These are phyloP conservation scores for Claviceps africana DNA, from an alignment of 2,329 filamentous ascomycete species.

Conservation along the genomic window DNA sequence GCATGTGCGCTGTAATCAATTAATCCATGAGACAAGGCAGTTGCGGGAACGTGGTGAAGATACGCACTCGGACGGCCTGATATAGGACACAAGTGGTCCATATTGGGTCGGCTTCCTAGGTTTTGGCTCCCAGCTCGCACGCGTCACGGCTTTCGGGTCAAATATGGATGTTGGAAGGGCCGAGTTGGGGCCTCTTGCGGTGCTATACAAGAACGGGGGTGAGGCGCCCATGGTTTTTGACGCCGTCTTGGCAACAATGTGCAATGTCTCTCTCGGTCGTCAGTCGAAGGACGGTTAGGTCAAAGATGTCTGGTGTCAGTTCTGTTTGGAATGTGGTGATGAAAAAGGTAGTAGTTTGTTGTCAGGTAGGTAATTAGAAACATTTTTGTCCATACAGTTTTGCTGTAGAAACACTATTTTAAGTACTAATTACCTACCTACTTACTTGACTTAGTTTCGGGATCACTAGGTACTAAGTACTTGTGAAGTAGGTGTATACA, in stretches of 20 bases:
- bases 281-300: not conserved
- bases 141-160: slow-evolving; percentile 63
- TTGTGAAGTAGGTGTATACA: too few relatives aligned
- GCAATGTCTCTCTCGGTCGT: not conserved
- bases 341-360: not conserved
- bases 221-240: slow-evolving; percentile 14
- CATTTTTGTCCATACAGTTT: too few relatives aligned
- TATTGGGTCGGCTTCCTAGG: slow-evolving; percentile 49
- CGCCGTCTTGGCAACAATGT: not conserved
- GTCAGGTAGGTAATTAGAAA: too few relatives aligned
- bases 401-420: too few relatives aligned
- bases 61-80: slow-evolving; percentile 71
- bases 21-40: not conserved
- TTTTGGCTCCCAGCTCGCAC: slow-evolving; percentile 59
- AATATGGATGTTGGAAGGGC: slow-evolving; percentile 47
- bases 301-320: not conserved
- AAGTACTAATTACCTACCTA: too few relatives aligned
- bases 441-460: too few relatives aligned
- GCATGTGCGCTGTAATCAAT: slow-evolving; percentile 32
- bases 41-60: not conserved
- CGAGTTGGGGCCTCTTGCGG: slow-evolving; percentile 34
- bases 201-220: slow-evolving; percentile 60
- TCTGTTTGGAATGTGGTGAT: not conserved
- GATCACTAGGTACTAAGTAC: too few relatives aligned
- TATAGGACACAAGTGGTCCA: slow-evolving; percentile 69